Evolutionary conservation across 2,329 filamentous ascomycete species (phyloP).

Genomic region (Ascochyta rabiei): DNA sequence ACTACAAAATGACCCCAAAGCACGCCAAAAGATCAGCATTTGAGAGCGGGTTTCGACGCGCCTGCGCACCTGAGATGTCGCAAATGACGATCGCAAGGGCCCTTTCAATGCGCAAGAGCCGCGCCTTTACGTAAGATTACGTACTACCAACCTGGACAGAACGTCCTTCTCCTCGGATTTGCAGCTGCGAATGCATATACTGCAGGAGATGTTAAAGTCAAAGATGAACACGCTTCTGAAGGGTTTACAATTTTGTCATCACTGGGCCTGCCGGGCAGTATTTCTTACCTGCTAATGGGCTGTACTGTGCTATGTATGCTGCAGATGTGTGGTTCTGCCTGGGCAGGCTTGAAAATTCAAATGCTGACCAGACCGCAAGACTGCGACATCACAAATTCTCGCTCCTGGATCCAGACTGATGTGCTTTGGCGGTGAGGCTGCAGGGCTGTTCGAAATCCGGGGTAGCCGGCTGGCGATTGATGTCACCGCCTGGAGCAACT

Average conservation of each 20-base stretch:
- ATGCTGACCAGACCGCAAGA: background rate
- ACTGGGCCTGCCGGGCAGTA: background rate
- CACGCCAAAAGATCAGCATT: background rate
- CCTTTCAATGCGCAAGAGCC: conserved; percentile 6
- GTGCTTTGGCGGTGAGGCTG: conserved; percentile 7
- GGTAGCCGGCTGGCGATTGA: conserved; percentile 11
- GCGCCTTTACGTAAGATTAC: conserved; percentile 35
- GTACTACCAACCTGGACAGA: conserved; percentile 26
- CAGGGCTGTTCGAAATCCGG: conserved; percentile 11
- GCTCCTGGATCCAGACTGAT: background rate
- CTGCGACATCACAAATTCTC: background rate
- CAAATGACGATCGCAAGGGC: conserved; percentile 3
- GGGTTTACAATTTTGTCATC: background rate
- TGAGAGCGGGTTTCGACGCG: background rate
- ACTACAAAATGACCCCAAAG: background rate
- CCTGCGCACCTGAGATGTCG: conserved; percentile 9
- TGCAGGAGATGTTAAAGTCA: conserved; percentile 8
- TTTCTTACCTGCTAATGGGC: background rate
- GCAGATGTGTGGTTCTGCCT: background rate
- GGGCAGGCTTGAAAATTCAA: background rate
- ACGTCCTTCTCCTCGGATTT: conserved; percentile 33
- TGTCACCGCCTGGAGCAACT: conserved; percentile 1
- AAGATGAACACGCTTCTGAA: background rate
- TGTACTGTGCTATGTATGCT: background rate
- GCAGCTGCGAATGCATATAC: conserved; percentile 16